A percentile compares a stretch with the other conserved stretches of the same genome.
phyloP scores from a whole-genome alignment of 768 basidiomycete genomes.

The Tephrocybe sp. region DNA sequence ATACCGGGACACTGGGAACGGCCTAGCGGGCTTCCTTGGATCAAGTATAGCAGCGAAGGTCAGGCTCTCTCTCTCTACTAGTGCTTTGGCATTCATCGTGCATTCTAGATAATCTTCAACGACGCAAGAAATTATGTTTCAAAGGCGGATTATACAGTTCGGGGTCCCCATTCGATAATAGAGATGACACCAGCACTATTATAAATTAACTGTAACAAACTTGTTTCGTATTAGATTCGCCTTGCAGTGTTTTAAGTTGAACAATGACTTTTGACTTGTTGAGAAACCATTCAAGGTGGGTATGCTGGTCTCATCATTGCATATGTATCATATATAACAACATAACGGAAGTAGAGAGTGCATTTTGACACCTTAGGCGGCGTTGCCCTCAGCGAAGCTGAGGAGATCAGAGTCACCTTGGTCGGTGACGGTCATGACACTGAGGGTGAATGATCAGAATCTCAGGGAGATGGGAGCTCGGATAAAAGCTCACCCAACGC shows the following conservation, averaged over 20 bases:
- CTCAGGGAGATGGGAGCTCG: conserved; percentile 18
- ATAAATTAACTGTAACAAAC: conserved; percentile 26
- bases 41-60: conserved; percentile 86
- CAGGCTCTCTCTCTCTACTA: conserved; percentile 2
- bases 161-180: conserved; percentile 72
- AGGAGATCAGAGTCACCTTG: conserved; percentile 96
- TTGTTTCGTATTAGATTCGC: too few species aligned
- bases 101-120: conserved; percentile 62
- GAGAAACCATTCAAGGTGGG: too few species aligned
- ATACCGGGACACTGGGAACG: conserved; percentile 83
- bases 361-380: conserved; percentile 42
- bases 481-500: conserved; percentile 68
- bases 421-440: conserved; percentile 97
- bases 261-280: too few species aligned
- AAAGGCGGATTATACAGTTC: conserved; percentile 71
- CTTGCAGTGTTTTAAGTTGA: too few species aligned
- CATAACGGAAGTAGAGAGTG: conserved; percentile 1
- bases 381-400: conserved; percentile 73
- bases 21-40: conserved; percentile 77
- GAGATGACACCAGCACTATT: conserved; percentile 75
- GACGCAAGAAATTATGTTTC: conserved; percentile 70
- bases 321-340: conserved; percentile 7
- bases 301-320: conserved; percentile 5
- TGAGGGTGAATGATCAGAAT: conserved; percentile 23
- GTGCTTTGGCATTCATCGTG: conserved; percentile 1